These are phyloP conservation scores for Mortierella sp. DNA, from an alignment of 371 early-diverging fungal genomes.

Conservation along the genomic window DNA sequence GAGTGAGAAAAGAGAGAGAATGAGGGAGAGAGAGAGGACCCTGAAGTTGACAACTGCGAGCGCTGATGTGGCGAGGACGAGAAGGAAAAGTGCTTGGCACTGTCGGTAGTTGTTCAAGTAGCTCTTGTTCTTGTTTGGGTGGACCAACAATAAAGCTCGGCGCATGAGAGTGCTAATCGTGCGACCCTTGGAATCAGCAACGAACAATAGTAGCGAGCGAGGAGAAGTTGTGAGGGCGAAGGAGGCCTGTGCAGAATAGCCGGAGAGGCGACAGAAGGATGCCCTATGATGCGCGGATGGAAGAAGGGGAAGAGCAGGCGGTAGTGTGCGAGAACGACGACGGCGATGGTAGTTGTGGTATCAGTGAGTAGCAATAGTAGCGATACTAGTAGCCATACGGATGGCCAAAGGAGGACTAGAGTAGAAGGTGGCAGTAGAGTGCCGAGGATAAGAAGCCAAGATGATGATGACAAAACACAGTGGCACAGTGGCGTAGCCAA, in stretches of 20 bases:
- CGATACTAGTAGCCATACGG: neutral
- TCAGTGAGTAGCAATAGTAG: neutral
- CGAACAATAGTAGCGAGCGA: too few relatives aligned
- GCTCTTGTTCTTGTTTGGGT: too few relatives aligned
- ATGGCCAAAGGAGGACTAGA: neutral
- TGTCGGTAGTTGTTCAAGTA: too few relatives aligned
- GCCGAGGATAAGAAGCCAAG: neutral
- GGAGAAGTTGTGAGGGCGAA: neutral
- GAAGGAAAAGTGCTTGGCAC: too few relatives aligned
- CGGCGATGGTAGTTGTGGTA: neutral
- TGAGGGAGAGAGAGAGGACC: neutral
- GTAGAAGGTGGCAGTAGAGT: neutral
- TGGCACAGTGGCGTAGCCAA: neutral
- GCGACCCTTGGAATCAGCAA: too few relatives aligned
- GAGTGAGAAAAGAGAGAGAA: neutral
- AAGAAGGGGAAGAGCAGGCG: neutral
- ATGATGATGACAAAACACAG: neutral
- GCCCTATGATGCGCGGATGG: neutral
- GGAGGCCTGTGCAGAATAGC: too few relatives aligned
- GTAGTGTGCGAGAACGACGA: neutral
- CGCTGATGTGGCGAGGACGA: neutral
- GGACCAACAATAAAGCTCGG: too few relatives aligned
- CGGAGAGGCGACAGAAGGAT: neutral
- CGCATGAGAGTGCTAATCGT: too few relatives aligned
- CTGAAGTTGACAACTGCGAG: neutral